phyloP scores from a whole-genome alignment of 148 eudicot genomes.

The Vaccinium corymbosum region DNA sequence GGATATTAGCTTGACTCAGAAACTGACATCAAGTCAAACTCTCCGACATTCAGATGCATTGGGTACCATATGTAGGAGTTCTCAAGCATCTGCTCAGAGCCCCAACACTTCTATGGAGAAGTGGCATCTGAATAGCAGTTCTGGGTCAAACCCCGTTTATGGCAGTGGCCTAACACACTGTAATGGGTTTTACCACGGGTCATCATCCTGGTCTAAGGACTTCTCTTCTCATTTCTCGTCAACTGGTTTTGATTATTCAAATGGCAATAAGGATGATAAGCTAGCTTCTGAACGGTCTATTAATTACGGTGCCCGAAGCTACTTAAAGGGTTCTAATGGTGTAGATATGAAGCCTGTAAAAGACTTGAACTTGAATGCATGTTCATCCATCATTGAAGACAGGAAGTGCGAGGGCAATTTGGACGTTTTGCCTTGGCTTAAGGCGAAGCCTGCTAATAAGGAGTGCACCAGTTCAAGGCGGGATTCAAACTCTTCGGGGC shows the following conservation, averaged over 20 bases:
- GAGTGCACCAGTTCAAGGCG: conserved; percentile 28
- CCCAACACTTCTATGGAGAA: conserved; percentile 30
- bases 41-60: conserved; percentile 32
- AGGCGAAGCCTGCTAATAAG: conserved; percentile 28
- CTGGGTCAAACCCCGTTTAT: conserved; percentile 29
- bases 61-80: conserved; percentile 28
- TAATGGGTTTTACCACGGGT: conserved; percentile 48
- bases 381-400: conserved; percentile 27
- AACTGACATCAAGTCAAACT: conserved; percentile 32
- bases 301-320: conserved; percentile 27
- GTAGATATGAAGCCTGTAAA: conserved; percentile 35
- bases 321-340: conserved; percentile 26
- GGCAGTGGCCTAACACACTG: conserved; percentile 25
- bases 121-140: conserved; percentile 34
- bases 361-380: conserved; percentile 55
- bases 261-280: conserved; percentile 33
- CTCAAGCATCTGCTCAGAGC: conserved; percentile 36
- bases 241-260: conserved; percentile 39
- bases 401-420: conserved; percentile 31
- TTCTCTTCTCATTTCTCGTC: conserved; percentile 26
- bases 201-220: conserved; percentile 40
- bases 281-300: conserved; percentile 21
- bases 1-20: conserved; percentile 30
- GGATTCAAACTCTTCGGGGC: conserved; percentile 22
- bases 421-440: conserved; percentile 66